Conservation (phyloP, 257 asterid species). For the Cordia subcordata region DNA sequence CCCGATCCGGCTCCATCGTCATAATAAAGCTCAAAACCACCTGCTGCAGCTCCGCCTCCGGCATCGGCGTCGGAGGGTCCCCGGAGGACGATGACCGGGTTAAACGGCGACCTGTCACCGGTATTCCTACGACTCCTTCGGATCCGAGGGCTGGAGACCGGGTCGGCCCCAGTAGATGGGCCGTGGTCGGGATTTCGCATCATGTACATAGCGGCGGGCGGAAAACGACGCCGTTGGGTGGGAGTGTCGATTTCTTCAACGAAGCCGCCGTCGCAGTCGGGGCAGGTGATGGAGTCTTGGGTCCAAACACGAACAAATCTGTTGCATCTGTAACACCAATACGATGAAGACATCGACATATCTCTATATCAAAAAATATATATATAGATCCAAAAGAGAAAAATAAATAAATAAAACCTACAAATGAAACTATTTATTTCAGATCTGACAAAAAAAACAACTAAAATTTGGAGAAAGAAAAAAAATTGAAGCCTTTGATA, state of each 20-base stretch:
- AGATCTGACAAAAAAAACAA: not conserved
- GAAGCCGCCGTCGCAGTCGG: slow-evolving; percentile 68
- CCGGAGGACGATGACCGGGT: slow-evolving; percentile 85
- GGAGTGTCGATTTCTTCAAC: slow-evolving; percentile 60
- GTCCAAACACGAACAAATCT: slow-evolving; percentile 48
- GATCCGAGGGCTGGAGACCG: slow-evolving; percentile 46
- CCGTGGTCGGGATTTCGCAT: slow-evolving; percentile 39
- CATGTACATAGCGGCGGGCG: slow-evolving; percentile 57
- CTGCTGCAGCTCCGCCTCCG: slow-evolving; percentile 28
- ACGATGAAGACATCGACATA: slow-evolving; percentile 48
- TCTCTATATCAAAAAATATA: not conserved
- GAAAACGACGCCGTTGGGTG: slow-evolving; percentile 50
- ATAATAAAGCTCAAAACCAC: slow-evolving; percentile 65
- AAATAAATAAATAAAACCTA: not conserved
- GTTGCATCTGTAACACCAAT: slow-evolving; percentile 79
- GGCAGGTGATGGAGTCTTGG: slow-evolving; percentile 54
- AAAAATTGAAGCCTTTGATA: not conserved
- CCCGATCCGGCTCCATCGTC: slow-evolving; percentile 91
- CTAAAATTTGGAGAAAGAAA: not conserved
- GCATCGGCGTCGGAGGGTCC: slow-evolving; percentile 43
- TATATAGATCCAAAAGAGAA: too few relatives aligned
- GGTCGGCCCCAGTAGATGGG: slow-evolving; percentile 22
- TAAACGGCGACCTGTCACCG: slow-evolving; percentile 80
- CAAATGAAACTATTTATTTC: not conserved
- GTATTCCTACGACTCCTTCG: slow-evolving; percentile 61